Conservation (phyloP, 371 early-diverging fungal species). For the Actinomortierella ambigua region DNA sequence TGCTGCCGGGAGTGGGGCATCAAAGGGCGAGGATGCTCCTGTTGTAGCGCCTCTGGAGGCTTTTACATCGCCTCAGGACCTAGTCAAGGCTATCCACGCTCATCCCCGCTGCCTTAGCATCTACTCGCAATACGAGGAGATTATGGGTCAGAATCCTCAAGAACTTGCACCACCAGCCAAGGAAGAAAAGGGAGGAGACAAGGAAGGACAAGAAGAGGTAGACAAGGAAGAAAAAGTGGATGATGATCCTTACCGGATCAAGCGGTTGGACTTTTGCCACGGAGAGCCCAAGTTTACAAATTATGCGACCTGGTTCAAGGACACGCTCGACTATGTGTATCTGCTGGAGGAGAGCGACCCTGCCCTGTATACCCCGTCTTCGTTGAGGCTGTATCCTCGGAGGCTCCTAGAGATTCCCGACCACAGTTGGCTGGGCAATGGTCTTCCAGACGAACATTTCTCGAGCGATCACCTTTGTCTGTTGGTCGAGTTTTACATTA, state of each 20-base stretch:
- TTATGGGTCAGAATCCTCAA: conserved; percentile 13
- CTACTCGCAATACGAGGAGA: conserved; percentile 35
- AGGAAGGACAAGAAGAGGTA: background rate
- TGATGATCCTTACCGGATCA: background rate
- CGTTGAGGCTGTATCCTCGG: conserved; percentile 18
- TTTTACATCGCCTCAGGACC: conserved; percentile 30
- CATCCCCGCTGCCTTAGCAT: conserved; percentile 39
- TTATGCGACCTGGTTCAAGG: conserved; percentile 56
- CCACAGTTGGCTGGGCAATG: conserved; percentile 49
- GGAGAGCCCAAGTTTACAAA: conserved; percentile 62
- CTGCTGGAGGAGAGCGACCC: conserved; percentile 23
- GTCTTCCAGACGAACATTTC: conserved; percentile 60
- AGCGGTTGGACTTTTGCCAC: conserved; percentile 3
- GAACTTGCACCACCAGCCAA: too few relatives aligned
- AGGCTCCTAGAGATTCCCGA: conserved; percentile 49
- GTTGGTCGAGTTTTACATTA: conserved; percentile 48
- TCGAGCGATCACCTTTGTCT: conserved; percentile 65
- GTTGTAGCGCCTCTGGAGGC: conserved; percentile 37
- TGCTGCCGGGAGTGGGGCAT: too few relatives aligned
- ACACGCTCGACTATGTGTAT: conserved; percentile 61
- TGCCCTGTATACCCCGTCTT: conserved; percentile 13
- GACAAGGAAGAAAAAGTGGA: conserved; percentile 14
- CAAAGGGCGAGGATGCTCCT: conserved; percentile 25
- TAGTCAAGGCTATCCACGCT: conserved; percentile 18
- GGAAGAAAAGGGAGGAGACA: too few relatives aligned